Conservation (phyloP, 208 protist species). For the Leptomonas seymouri region DNA sequence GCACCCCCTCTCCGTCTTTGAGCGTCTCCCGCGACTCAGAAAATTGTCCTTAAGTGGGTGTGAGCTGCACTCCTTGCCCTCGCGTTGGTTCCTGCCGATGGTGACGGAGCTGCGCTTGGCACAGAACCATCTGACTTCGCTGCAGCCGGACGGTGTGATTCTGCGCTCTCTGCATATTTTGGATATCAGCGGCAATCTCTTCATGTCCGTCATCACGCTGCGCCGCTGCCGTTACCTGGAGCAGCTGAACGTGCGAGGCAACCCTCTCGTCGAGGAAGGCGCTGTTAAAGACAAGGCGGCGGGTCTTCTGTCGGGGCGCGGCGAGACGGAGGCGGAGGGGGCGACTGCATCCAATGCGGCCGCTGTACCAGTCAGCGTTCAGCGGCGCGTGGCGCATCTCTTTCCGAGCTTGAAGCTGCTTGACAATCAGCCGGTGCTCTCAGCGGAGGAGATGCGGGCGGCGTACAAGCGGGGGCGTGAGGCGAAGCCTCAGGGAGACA, state of each 20-base stretch:
- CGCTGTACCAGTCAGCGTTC: constrained; percentile 14
- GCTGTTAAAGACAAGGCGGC: background rate
- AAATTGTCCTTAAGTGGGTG: constrained; percentile 88
- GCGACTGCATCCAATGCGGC: background rate
- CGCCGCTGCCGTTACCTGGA: constrained; percentile 78
- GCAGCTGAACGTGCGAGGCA: constrained; percentile 70
- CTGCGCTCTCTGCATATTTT: constrained; percentile 83
- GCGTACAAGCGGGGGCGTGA: constrained; percentile 16
- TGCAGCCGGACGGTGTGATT: constrained; percentile 83
- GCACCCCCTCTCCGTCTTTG: constrained; percentile 83
- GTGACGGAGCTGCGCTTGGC: constrained; percentile 83
- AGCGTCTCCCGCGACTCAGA: constrained; percentile 55
- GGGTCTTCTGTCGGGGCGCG: background rate
- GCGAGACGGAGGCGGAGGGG: background rate
- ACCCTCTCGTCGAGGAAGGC: constrained; percentile 51
- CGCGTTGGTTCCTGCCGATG: constrained; percentile 76
- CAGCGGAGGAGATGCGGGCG: constrained; percentile 23
- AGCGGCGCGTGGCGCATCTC: constrained; percentile 37
- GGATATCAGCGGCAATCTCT: constrained; percentile 78
- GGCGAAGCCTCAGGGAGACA: background rate
- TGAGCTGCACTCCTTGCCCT: constrained; percentile 57
- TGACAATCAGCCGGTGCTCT: constrained; percentile 43
- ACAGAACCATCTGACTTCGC: constrained; percentile 62
- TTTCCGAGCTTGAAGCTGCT: constrained; percentile 48
- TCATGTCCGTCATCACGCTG: constrained; percentile 55